Evolutionary conservation across 257 asterid genomes (phyloP), one percentile per base, ranked within the genome.

Genomic region (Rubia yunnanensis): DNA sequence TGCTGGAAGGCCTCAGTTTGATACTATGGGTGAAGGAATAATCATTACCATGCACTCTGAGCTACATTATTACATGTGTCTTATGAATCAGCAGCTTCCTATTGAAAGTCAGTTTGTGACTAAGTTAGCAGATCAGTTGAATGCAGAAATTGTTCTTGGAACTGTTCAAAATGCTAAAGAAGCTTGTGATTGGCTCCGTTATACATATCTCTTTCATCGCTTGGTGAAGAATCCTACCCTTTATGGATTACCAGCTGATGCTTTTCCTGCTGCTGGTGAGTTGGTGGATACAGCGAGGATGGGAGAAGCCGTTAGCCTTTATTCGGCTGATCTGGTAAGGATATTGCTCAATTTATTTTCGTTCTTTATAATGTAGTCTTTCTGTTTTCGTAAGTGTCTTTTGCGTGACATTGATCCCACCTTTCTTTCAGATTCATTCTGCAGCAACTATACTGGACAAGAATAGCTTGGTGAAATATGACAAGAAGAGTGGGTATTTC

Each of bases 1-100:
- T 34, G 83, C 83, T 35, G 83, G 83, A 63, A 76, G 83, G 76
- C 83, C 83, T 41, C 83, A 79, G 38, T 79, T 60, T 70, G 83
- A 79, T 65, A 75, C 74, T 4, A 66, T 65, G 31, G 83, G 83
- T 26, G 83, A 75, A 64, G 83, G 83, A 50, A 79, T 79, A 17
- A 75, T 79, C 24, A 72, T 79, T 10, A 79, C 83, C 7, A 75
- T 80, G 6, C 83, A 79, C 30, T 66, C 72, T 24, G 83, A 79
- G 48, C 59, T 79, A 48, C 83, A 75, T 15, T 79, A 75, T 63
- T 79, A 79, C 73, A 55, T 79, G 17, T 76, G 81, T 44, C 59
- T 79, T 61, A 79, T 79, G 83, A 79, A 79, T 68, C 81, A 79
- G 74, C 80, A 79, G 62, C 78, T 79, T 54, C 83, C 83, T 4